phyloP scores from a whole-genome alignment of 306 rosid genomes.

The Castanea crenata region DNA sequence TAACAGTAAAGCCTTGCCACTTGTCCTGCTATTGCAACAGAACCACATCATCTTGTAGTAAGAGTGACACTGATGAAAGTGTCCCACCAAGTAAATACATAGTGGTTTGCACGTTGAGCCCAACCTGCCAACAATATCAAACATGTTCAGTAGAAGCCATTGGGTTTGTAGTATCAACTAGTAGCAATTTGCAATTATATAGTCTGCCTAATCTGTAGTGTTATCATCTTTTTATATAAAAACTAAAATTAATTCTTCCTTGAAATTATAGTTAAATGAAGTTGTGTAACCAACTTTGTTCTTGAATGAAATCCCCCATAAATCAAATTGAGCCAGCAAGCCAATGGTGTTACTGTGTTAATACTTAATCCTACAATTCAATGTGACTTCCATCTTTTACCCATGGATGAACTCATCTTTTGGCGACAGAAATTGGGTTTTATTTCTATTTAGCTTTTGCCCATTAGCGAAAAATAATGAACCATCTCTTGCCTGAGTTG shows the following conservation, averaged over 20 bases:
- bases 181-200: not conserved
- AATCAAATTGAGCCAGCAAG: not conserved
- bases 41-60: not conserved
- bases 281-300: not conserved
- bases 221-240: not conserved
- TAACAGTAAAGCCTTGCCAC: not conserved
- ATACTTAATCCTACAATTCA: no score
- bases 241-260: not conserved
- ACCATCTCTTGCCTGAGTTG: constrained; percentile 19
- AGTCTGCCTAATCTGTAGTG: not conserved
- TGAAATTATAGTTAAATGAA: not conserved
- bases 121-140: not conserved
- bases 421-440: not conserved
- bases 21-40: not conserved
- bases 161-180: not conserved
- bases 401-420: not conserved
- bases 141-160: not conserved
- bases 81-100: not conserved
- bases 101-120: not conserved
- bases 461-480: constrained; percentile 4
- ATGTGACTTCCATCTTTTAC: no score
- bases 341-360: no score
- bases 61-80: not conserved
- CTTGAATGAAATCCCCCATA: not conserved
- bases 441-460: constrained; percentile 1